Evolutionary conservation across 2,329 filamentous ascomycete species (phyloP), one percentile per base, ranked within the genome.

Genomic region (Paracoccidioides lutzii): DNA sequence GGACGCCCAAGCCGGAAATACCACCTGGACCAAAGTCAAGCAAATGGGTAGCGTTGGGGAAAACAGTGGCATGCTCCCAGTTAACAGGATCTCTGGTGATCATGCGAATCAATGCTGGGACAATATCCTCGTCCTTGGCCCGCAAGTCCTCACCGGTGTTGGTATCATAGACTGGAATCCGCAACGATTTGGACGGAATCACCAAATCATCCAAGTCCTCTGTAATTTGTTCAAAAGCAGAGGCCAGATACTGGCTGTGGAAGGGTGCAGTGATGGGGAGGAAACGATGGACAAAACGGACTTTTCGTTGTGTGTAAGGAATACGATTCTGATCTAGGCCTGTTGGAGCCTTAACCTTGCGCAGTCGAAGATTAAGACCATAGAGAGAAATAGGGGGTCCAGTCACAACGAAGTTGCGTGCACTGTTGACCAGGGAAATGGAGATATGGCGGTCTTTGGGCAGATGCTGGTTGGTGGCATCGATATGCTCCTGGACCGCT

Each of bases 301-400:
- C 81, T 75, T 98, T 98, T 64, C 93, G 87, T 74, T 98, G 85
- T 0, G 91, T 97, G 76, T 89, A 90, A 5, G 94, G 94, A 54
- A 97, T 85, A 58, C 90, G 83, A 62, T 87, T 95, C 74, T 98
- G 94, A 67, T 98, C 93, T 42, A 98, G 78, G 45, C 94, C 93
- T n/a, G 93, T 97, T 4, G 93, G 86, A 1, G 93, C 91, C 78
- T 96, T 98, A 69, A 95, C 88, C 75, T 97, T 98, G 65, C 94
- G 87, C 55, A 98, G 78, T 68, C 94, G 90, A 50, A 95, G 77
- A 71, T 98, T 98, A 43, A 98, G 80, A 80, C 93, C 94, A 67
- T 96, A 96, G 9, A 98, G 78, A 1, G 94, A 97, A 62, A 95
- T 90, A 2, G 94, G 93, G 55, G 93, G 93, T 54, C 93, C 93